Base-by-base conservation (phyloP, 1,139 yeast species). In the Magnusiomyces tetraspermus region DNA sequence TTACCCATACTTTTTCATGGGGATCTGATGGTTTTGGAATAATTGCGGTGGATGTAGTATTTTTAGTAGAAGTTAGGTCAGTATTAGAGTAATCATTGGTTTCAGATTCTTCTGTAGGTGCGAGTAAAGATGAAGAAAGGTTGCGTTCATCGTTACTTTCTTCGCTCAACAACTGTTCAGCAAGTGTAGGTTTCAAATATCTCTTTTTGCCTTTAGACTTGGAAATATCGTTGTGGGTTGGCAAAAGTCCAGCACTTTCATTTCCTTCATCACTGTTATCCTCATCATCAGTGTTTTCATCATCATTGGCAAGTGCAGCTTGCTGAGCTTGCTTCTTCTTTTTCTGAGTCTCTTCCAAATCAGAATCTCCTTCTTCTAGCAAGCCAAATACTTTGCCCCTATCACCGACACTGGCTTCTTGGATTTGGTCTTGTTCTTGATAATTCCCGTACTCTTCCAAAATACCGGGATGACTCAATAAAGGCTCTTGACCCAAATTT, bases 1-100 rank as follows among this genome's bases (percentile, higher is more conserved):
- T 63, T 17, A 65, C 69, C 72, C 72, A 68, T 3, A 51, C 50
- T 54, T 62, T 61, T 45, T 59, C 61, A 19, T 21, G 28, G 5
- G 48, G 22, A 17, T 38, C 42, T 6, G 17, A 33, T n/a, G n/a
- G n/a, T n/a, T n/a, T n/a, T n/a, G n/a, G n/a, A n/a, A n/a, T n/a
- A n/a, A n/a, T n/a, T n/a, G n/a, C n/a, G n/a, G n/a, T n/a, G n/a
- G n/a, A n/a, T n/a, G n/a, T n/a, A n/a, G n/a, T n/a, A n/a, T n/a
- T n/a, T n/a, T n/a, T n/a, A n/a, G n/a, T n/a, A n/a, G n/a, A n/a
- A n/a, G n/a, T n/a, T n/a, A n/a, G n/a, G n/a, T n/a, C n/a, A n/a
- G n/a, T n/a, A n/a, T n/a, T n/a, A n/a, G n/a, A n/a, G n/a, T 33
- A 4, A 10, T 33, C 38, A 33, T 10, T 33, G 17, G 38, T 8